A percentile compares a stretch with the other conserved stretches of the same genome.
Conservation (phyloP, 2,329 filamentous ascomycete genomes). For the Tolypocladium guangdongense region DNA sequence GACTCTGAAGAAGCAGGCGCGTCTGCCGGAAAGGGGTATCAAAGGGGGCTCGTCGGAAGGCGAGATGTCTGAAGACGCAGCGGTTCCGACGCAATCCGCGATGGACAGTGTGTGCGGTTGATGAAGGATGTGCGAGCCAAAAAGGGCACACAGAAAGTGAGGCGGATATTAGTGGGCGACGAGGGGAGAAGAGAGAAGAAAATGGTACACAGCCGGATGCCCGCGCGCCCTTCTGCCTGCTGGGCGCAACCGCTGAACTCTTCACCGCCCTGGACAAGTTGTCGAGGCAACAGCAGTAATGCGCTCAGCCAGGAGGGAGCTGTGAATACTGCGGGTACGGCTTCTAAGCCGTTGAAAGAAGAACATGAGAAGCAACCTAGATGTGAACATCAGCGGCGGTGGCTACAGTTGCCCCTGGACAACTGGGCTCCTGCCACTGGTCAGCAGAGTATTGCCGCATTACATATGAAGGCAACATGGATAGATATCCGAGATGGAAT, state of each 20-base stretch:
- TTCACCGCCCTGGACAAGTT: background rate
- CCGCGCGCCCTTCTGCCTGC: background rate
- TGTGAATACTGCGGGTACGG: too few species aligned
- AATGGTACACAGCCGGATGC: background rate
- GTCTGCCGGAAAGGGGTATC: background rate
- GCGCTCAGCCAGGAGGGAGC: accelerated
- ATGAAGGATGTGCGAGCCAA: background rate
- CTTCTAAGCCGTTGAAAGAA: background rate
- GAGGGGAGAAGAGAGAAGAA: background rate
- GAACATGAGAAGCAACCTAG: background rate
- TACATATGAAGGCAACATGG: background rate
- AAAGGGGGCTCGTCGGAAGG: background rate
- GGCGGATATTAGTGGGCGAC: background rate
- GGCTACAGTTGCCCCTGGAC: background rate
- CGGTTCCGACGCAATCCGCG: background rate
- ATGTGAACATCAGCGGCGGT: too few species aligned
- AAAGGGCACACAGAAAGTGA: background rate
- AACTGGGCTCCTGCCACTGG: background rate
- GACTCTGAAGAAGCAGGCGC: background rate
- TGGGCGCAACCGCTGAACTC: background rate
- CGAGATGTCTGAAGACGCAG: background rate
- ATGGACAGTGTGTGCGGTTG: background rate
- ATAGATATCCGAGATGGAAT: background rate
- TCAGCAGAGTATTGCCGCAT: background rate
- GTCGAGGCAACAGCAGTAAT: background rate